A percentile compares a stretch with the other conserved stretches of the same genome.
Conservation (phyloP, 768 basidiomycete species). For the Russula virescens region DNA sequence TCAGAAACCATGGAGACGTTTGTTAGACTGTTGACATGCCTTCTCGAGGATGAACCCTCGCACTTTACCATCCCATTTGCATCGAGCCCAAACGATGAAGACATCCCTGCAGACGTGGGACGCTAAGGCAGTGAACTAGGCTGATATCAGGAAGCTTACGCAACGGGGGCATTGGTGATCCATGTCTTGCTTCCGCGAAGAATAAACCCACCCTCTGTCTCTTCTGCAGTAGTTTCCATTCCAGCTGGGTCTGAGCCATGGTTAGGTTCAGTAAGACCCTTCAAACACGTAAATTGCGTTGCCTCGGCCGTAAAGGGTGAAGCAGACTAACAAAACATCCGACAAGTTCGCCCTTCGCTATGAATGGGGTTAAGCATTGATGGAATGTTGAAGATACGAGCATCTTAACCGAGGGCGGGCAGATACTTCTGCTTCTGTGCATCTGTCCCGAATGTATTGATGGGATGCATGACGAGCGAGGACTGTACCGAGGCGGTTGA, state of each 20-base stretch:
- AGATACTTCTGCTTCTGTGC: conserved; percentile 89
- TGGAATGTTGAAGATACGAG: not conserved
- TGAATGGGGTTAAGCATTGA: not conserved
- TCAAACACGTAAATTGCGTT: not conserved
- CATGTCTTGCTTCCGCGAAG: conserved; percentile 94
- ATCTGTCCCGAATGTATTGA: conserved; percentile 82
- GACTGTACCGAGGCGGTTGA: conserved; percentile 94
- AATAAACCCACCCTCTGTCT: conserved; percentile 78
- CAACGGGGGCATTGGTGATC: conserved; percentile 92
- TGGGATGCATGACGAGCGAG: conserved; percentile 94
- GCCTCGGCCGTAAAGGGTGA: not conserved
- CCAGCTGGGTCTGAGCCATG: conserved; percentile 95
- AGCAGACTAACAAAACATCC: conserved; percentile 82
- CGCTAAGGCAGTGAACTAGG: conserved; percentile 9
- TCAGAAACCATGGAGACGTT: not conserved
- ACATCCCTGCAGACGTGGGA: conserved; percentile 56
- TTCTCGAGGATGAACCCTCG: conserved; percentile 91
- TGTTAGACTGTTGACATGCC: conserved; percentile 37
- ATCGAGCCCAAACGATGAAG: conserved; percentile 90
- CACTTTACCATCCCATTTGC: conserved; percentile 89
- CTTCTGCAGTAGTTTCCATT: conserved; percentile 93
- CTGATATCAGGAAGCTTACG: conserved; percentile 38
- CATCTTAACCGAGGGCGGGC: conserved; percentile 61
- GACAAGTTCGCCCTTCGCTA: conserved; percentile 78
- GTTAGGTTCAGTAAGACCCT: conserved; percentile 96